A percentile compares a stretch with the other conserved stretches of the same genome.
These are phyloP conservation scores for Verticillium nubilum DNA, from an alignment of 2,329 filamentous ascomycete species.

Conservation along the genomic window DNA sequence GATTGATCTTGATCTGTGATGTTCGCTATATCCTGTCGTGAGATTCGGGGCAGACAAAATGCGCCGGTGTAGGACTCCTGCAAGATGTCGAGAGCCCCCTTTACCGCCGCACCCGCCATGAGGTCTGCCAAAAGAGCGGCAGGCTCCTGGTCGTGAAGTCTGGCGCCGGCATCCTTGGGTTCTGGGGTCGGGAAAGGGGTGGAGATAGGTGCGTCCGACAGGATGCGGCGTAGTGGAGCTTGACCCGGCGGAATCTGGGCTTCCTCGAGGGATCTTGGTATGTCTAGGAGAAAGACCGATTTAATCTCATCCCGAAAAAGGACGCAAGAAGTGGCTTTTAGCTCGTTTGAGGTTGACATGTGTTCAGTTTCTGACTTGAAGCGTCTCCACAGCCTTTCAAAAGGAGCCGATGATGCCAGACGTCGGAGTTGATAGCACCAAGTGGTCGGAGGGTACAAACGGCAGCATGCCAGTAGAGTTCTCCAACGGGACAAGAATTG, in stretches of 20 bases:
- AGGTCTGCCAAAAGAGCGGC: slow-evolving; percentile 48
- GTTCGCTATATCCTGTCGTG: neutral
- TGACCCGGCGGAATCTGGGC: slow-evolving; percentile 48
- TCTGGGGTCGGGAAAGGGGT: slow-evolving; percentile 49
- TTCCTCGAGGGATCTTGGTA: slow-evolving; percentile 63
- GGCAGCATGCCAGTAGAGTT: no score
- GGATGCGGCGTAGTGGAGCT: slow-evolving; percentile 31
- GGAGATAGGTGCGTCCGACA: slow-evolving; percentile 38
- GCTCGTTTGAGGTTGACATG: neutral
- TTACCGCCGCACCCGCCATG: slow-evolving; percentile 44
- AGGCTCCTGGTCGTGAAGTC: slow-evolving; percentile 26
- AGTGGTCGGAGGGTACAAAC: no score
- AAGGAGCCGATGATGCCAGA: neutral
- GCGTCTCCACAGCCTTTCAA: neutral
- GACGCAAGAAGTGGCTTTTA: neutral
- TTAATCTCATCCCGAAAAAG: slow-evolving; percentile 7
- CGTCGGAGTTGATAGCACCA: neutral
- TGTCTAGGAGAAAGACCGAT: slow-evolving; percentile 56
- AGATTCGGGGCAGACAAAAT: slow-evolving; percentile 38
- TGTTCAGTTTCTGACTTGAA: neutral
- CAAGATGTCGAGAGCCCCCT: slow-evolving; percentile 35
- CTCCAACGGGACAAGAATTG: no score
- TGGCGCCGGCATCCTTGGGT: slow-evolving; percentile 31
- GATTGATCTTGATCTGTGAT: neutral
- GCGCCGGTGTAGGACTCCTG: slow-evolving; percentile 30